Evolutionary conservation across 768 basidiomycete genomes (phyloP), one percentile per base, ranked within the genome.

Genomic region (Lentinula detonsa): DNA sequence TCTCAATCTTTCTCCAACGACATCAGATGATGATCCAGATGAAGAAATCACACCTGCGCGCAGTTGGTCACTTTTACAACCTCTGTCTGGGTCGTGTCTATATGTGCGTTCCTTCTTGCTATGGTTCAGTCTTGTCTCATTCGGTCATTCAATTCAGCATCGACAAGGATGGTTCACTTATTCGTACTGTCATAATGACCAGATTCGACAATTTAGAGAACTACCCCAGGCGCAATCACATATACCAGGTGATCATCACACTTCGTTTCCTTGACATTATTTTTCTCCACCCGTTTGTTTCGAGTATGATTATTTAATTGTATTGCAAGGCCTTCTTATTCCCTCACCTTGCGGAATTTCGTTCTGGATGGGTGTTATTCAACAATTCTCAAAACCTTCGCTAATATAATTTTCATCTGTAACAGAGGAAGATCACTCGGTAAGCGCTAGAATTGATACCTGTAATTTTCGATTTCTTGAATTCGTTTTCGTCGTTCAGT

Each of bases 151-250:
- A 62, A 66, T 58, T 64, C 76, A 93, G 88, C 86, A 88, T 71
- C 85, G 85, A 66, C 91, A 93, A 78, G 85, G 88, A 42, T 97
- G 95, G 95, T 98, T 98, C 78, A 98, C 95, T 40, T 98, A 98
- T 75, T 88, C 93, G 53, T 97, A 91, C 73, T 94, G 96, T 77
- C 95, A 99, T 76, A 91, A 95, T 73, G 83, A 86, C 56, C 88
- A 97, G 75, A 93, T 98, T 63, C 88, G 95, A 61, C 97, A 99
- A 75, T 99, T 98, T 80, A 90, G 90, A 74, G 94, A 95, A 72
- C 77, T 90, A 62, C 70, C 77, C 65, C 85, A 84, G 69, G 72
- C 83, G 58, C 87, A 86, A 64, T 77, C 84, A 54, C 83, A 85
- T 65, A 78, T 81, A 64, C 75, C 87, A 73, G 90, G 90, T 86